These are phyloP conservation scores for Blastocrithidia nonstop DNA, from an alignment of 208 protist genomes.

Conservation along the genomic window DNA sequence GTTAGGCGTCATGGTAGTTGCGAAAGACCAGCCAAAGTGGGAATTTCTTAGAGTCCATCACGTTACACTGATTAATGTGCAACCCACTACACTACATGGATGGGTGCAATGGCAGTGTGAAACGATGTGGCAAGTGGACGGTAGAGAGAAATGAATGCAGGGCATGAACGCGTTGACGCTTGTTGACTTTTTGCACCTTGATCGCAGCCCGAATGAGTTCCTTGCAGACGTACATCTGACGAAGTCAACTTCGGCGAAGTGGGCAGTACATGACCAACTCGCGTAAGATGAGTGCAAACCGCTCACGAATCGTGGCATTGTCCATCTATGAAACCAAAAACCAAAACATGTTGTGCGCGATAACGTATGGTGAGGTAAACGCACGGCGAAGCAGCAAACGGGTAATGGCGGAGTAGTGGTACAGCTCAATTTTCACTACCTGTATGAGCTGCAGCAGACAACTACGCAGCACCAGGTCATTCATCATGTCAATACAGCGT, in stretches of 20 bases:
- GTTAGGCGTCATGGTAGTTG: conserved; percentile 54
- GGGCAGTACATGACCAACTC: conserved; percentile 55
- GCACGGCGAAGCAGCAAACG: conserved; percentile 57
- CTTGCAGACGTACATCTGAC: conserved; percentile 41
- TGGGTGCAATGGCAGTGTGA: conserved; percentile 52
- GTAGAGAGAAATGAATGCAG: conserved; percentile 24
- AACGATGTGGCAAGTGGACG: conserved; percentile 33
- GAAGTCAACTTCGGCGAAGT: conserved; percentile 24
- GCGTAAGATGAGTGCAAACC: conserved; percentile 68
- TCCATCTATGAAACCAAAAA: conserved; percentile 79
- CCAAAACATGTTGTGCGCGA: conserved; percentile 79
- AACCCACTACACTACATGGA: conserved; percentile 56
- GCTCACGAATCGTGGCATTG: conserved; percentile 42
- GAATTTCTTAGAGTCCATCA: conserved; percentile 88
- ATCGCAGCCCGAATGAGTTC: conserved; percentile 40
- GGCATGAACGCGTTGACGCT: conserved; percentile 28
- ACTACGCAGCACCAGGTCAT: conserved; percentile 47
- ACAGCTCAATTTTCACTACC: conserved; percentile 76
- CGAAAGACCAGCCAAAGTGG: conserved; percentile 86
- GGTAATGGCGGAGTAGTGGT: conserved; percentile 57
- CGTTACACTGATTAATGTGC: conserved; percentile 80
- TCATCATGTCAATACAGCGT: conserved; percentile 30
- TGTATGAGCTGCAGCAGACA: conserved; percentile 79
- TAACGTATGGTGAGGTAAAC: conserved; percentile 46
- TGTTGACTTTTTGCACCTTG: conserved; percentile 24